Percentiles rank a stretch among this genome's conserved stretches.
Evolutionary conservation across 495 filamentous ascomycete species (phyloP).

Genomic region (Rostrohypoxylon terebratum): DNA sequence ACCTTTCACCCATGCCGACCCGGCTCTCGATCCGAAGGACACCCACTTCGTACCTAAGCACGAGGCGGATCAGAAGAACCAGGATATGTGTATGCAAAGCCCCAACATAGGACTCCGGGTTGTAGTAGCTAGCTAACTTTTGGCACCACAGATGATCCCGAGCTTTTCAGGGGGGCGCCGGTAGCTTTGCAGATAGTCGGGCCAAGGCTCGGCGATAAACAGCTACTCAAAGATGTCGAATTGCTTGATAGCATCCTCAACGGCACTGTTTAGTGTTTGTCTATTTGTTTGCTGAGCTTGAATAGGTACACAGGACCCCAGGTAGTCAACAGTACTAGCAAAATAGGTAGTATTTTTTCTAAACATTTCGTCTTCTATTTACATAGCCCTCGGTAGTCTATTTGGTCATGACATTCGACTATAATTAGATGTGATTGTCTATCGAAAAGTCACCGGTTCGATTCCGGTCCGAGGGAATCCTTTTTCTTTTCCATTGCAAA

Average conservation of each 20-base stretch:
- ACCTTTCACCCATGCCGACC: slow-evolving; percentile 48
- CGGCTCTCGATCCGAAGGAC: slow-evolving; percentile 42
- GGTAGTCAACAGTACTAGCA: neutral
- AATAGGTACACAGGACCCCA: slow-evolving; percentile 1
- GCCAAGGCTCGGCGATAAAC: slow-evolving; percentile 45
- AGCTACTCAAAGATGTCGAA: slow-evolving; percentile 41
- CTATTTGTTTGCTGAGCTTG: neutral
- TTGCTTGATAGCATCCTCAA: slow-evolving; percentile 38
- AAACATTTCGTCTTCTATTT: neutral
- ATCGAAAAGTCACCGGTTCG: slow-evolving; percentile 43
- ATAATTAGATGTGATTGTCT: slow-evolving; percentile 37
- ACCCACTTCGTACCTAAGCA: slow-evolving; percentile 35
- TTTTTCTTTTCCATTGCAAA: neutral
- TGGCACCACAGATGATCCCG: slow-evolving; percentile 44
- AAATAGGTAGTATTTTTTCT: neutral
- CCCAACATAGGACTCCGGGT: neutral
- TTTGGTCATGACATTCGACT: slow-evolving; percentile 41
- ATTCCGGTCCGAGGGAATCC: slow-evolving; percentile 41
- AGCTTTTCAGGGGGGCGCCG: slow-evolving; percentile 50
- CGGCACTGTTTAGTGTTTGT: slow-evolving; percentile 3
- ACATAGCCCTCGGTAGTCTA: slow-evolving; percentile 37
- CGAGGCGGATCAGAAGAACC: slow-evolving; percentile 41
- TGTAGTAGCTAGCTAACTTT: slow-evolving; percentile 16
- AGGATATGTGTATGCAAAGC: slow-evolving; percentile 47
- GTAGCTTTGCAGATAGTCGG: slow-evolving; percentile 51